Base-by-base conservation (phyloP, 768 basidiomycete genomes). In the Rhizopogon vinicolor region DNA sequence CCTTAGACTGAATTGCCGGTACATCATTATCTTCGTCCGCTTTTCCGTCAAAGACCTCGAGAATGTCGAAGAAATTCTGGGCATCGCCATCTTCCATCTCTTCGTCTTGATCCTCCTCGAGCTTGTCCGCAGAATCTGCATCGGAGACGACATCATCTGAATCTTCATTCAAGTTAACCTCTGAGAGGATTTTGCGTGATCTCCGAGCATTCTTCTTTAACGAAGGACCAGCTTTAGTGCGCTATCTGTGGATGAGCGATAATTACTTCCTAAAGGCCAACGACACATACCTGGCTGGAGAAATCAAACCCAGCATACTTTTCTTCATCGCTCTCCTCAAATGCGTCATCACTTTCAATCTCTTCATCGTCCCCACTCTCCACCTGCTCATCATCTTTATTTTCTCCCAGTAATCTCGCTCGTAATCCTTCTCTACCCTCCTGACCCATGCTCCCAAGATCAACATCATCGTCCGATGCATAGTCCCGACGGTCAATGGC, bases 301-400 rank as follows among this genome's bases (percentile, higher is more conserved):
- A 79, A 78, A 13, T 58, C 61, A 58, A 87, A 87, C 3, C 83
- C 86, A 9, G 83, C 84, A 70, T 85, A 92, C 3, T 78, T 74
- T n/a, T 93, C 91, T 55, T 85, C 85, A 35, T 91, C 91, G 53
- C 81, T 84, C 65, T 90, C 87, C 58, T 91, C 89, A 57, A 91
- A 90, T 1, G 90, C 92, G 58, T 78, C 85, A 62, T 94, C 93
- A 58, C 85, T 88, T 57, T 91, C 89, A 44, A 93, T 81, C 57
- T 93, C 91, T 64, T 93, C 91, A 63, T 94, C 92, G 59, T 94
- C 89, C 1, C 73, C 83, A 57, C 80, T 83, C 35, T 77, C 84
- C 60, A 91, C 77, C 58, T 63, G 69, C 55, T 82, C 77, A 44
- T 76, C 74, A 33, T 83, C 84, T 12, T 69, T 77, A 37, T 76